Base-by-base conservation (phyloP, 1,139 yeast genomes). In the Geotrichum fermentans region DNA sequence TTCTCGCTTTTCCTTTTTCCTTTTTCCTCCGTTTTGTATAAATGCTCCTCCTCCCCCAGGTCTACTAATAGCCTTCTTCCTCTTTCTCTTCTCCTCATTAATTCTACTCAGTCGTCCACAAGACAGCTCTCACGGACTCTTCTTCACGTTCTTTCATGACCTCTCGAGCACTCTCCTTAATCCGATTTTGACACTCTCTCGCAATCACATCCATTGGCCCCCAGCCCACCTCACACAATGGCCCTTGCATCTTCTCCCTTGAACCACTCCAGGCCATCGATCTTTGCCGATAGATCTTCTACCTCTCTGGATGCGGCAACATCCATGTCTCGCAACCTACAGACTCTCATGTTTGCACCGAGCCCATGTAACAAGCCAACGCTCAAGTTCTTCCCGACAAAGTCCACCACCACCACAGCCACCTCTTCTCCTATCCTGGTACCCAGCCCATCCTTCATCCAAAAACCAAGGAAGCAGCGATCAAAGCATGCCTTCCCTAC, bases 381-480 rank as follows among this genome's bases (percentile, higher is more conserved):
- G 3, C 39, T n/a, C 39, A 36, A 11, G 16, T 36, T 36, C 28
- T 36, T 36, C 26, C 41, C 41, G 21, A 26, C 41, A 24, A 38
- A 38, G 18, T 26, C 41, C 32, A 38, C 41, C 4, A 38, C 41
- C 18, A 38, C 41, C 17, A 38, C 41, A 8, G 41, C 41, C 33
- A 38, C 41, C n/a, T 38, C 41, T 14, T 38, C 39, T 11, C 39
- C 39, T 28, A 36, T 36, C 16, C 39, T 38, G 20, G 17, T 33
- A 5, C 33, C 41, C 32, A 14, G 10, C 21, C 41, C 41, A 2
- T 38, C 20, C 32, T 38, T 38, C 32, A 26, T 38, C 8, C 32
- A 26, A n/a, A 38, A 28, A 33, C 18, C 33, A 20, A 24, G 41
- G 8, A 38, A 28, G 21, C 22, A 8, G 11, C 41, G 41, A 32